phyloP scores from a whole-genome alignment of 208 protist species.

The Plasmodiophora brassicae region DNA sequence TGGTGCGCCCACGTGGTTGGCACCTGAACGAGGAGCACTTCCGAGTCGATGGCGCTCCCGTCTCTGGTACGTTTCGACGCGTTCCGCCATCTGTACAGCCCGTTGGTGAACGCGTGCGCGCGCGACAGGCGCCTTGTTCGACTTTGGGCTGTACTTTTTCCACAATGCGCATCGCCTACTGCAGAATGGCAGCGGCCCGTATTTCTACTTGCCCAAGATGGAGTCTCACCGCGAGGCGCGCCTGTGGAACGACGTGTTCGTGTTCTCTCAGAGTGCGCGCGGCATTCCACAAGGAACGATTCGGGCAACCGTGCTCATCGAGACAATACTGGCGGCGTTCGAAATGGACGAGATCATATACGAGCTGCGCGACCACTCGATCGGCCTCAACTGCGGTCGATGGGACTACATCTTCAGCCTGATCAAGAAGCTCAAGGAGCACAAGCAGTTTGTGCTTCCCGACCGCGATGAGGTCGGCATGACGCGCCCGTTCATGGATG shows the following conservation, averaged over 20 bases:
- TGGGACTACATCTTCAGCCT: constrained; percentile 69
- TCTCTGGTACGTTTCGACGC: neutral
- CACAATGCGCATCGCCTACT: constrained; percentile 54
- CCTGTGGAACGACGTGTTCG: constrained; percentile 63
- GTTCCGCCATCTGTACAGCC: neutral
- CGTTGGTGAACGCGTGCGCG: neutral
- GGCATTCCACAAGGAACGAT: constrained; percentile 55
- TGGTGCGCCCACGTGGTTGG: constrained; percentile 62
- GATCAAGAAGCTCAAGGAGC: constrained; percentile 62
- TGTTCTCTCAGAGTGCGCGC: constrained; percentile 46
- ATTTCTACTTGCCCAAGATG: constrained; percentile 63
- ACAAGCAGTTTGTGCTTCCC: constrained; percentile 50
- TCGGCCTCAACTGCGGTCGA: constrained; percentile 64
- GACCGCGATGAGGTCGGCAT: constrained; percentile 58
- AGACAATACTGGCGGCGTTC: constrained; percentile 60
- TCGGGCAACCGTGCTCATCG: constrained; percentile 60
- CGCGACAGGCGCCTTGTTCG: constrained; percentile 51
- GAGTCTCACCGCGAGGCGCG: constrained; percentile 59
- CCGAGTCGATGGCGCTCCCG: constrained; percentile 55
- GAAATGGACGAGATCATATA: constrained; percentile 67
- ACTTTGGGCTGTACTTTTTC: constrained; percentile 68
- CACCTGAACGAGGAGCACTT: constrained; percentile 62
- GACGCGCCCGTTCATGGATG: constrained; percentile 62
- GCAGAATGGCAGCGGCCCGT: constrained; percentile 51
- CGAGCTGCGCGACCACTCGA: constrained; percentile 60